Base-by-base conservation (phyloP, 306 rosid species). In the Prunus davidiana region DNA sequence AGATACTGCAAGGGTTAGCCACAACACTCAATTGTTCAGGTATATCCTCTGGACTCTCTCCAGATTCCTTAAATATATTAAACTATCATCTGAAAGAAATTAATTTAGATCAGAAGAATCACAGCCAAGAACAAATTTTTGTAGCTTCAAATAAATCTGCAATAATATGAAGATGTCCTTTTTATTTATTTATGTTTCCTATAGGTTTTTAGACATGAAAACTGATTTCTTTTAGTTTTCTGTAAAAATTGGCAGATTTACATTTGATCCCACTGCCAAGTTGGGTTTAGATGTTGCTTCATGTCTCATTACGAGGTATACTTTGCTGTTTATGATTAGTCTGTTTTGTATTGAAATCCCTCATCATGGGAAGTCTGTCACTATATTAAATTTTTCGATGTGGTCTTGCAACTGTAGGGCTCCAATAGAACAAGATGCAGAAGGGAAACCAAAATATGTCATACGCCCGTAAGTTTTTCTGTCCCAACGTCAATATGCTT, bases 1-100 rank as follows among this genome's bases (percentile, higher is more conserved):
- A 89, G 98, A 93, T 83, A 83, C 91, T 69, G 94, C 97, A 56
- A 84, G 93, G 81, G 97, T 93, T 78, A 88, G 89, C 88, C 96
- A 93, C 79, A 86, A 93, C 76, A 84, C 94, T 52, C 87, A 91
- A 27, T 82, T 93, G 52, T 93, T 87, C 91, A 93, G 97, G 98
- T 91, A 86, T 60, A 43, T 78, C 81, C 18, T 45, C 63, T 15
- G n/a, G 64, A 0, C 28, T 34, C 70, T 8, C 14, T 41, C 56
- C 54, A 10, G 8, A 20, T 41, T 66, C 14, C 15, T 25, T 25
- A 57, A 14, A 14, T 19, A 15, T 57, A 10, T 20, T 12, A 0
- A 20, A 71, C 30, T 71, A 20, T 20, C 5, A 22, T 2, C 16
- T 28, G 67, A 63, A 63, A 16, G 20, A 57, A 25, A 51, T 18